phyloP scores from a whole-genome alignment of 495 filamentous ascomycete species.

The Xylaria flabelliformis region DNA sequence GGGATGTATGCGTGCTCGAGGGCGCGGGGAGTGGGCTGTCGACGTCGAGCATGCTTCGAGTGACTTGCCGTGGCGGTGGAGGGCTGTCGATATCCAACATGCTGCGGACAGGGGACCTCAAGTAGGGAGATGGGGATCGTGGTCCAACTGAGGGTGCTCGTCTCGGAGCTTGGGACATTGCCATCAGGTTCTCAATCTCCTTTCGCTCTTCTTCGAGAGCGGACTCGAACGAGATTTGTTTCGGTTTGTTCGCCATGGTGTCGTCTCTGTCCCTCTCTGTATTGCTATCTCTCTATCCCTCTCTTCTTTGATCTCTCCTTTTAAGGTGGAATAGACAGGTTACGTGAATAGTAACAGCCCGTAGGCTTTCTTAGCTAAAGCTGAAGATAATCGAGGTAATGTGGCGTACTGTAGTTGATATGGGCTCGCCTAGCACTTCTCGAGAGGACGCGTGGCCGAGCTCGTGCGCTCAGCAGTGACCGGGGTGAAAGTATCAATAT shows the following conservation, averaged over 20 bases:
- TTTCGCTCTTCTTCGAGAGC: constrained; percentile 75
- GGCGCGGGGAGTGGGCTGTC: constrained; percentile 40
- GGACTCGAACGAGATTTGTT: constrained; percentile 69
- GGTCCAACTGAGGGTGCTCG: constrained; percentile 45
- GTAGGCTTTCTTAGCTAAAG: background rate
- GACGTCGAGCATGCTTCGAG: constrained; percentile 68
- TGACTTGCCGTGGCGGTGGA: constrained; percentile 46
- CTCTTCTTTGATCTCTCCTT: background rate
- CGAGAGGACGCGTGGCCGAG: background rate
- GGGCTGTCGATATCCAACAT: constrained; percentile 59
- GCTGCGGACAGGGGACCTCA: constrained; percentile 61
- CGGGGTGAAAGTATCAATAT: background rate
- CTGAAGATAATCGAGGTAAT: background rate
- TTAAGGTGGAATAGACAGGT: background rate
- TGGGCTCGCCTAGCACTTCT: constrained; percentile 8
- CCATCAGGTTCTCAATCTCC: constrained; percentile 70
- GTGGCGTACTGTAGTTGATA: background rate
- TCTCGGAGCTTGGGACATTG: constrained; percentile 38
- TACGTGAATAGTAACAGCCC: background rate
- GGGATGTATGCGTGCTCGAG: constrained; percentile 51
- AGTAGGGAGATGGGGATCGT: constrained; percentile 56
- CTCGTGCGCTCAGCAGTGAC: constrained; percentile 13
- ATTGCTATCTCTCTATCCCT: background rate
- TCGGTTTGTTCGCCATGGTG: constrained; percentile 35
- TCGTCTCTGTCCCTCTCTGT: background rate